These are phyloP conservation scores for Boletus eberwhitei DNA, from an alignment of 768 basidiomycete genomes.

Conservation along the genomic window DNA sequence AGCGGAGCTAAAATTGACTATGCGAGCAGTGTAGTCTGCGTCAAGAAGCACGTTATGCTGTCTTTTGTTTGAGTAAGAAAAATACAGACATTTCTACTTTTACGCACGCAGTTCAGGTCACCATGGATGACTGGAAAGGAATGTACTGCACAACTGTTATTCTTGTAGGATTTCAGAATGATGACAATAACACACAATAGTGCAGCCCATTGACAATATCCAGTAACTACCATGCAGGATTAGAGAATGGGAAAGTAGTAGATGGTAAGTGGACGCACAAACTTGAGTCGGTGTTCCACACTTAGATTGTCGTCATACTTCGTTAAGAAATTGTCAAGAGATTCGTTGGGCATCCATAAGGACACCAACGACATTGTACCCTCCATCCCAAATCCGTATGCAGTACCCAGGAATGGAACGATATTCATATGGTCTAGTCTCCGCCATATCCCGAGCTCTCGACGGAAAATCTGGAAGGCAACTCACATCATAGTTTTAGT, in stretches of 20 bases:
- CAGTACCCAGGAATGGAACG: constrained; percentile 28
- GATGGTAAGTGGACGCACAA: constrained; percentile 15
- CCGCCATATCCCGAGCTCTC: constrained; percentile 31
- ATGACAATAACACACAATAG: constrained; percentile 4
- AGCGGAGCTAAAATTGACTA: constrained; percentile 43
- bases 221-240: constrained; percentile 11
- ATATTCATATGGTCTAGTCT: constrained; percentile 22
- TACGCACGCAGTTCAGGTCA: constrained; percentile 16
- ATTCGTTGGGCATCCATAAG: constrained; percentile 28
- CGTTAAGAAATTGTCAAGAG: constrained; percentile 19
- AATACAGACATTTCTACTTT: no score
- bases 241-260: constrained; percentile 18
- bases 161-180: neutral
- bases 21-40: constrained; percentile 29
- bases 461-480: constrained; percentile 16
- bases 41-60: constrained; percentile 20
- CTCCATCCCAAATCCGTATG: constrained; percentile 23
- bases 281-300: neutral
- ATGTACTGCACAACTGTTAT: constrained; percentile 10
- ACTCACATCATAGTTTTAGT: neutral
- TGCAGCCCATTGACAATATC: constrained; percentile 14
- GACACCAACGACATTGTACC: constrained; percentile 26
- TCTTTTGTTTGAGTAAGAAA: neutral
- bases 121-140: constrained; percentile 14
- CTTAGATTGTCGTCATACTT: neutral